A percentile compares a stretch with the other conserved stretches of the same genome.
phyloP scores from a whole-genome alignment of 306 rosid genomes.

The Mimosa pudica region DNA sequence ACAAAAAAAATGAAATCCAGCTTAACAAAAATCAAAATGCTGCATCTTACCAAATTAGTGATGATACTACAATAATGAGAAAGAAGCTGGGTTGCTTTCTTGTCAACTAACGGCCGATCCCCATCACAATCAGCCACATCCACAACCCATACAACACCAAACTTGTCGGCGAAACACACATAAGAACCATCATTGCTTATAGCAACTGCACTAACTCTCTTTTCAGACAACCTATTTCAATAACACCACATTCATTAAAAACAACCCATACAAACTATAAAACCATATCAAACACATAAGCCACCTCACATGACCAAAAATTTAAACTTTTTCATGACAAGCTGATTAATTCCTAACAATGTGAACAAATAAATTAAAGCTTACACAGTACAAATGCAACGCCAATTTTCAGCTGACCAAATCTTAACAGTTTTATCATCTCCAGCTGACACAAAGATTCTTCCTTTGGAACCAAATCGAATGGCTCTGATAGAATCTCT shows the following conservation, averaged over 20 bases:
- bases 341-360: background rate
- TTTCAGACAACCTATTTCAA: conserved; percentile 70
- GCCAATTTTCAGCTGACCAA: conserved; percentile 81
- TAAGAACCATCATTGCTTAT: conserved; percentile 61
- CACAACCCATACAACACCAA: conserved; percentile 89
- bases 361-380: conserved; percentile 14
- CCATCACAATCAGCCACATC: conserved; percentile 52
- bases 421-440: conserved; percentile 87
- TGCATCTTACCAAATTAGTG: conserved; percentile 73
- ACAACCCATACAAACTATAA: conserved; percentile 8
- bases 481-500: conserved; percentile 78
- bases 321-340: background rate
- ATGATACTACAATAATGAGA: conserved; percentile 97
- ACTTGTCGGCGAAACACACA: conserved; percentile 93
- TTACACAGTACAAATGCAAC: conserved; percentile 72
- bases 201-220: conserved; percentile 88
- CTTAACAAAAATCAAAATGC: background rate
- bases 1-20: background rate
- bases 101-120: conserved; percentile 37
- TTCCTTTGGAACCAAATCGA: conserved; percentile 69
- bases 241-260: background rate
- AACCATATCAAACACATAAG: background rate
- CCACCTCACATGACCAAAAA: background rate
- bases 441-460: conserved; percentile 82
- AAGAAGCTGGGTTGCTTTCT: conserved; percentile 65